Conservation (phyloP, 2,329 filamentous ascomycete genomes). For the Cordyceps javanica region DNA sequence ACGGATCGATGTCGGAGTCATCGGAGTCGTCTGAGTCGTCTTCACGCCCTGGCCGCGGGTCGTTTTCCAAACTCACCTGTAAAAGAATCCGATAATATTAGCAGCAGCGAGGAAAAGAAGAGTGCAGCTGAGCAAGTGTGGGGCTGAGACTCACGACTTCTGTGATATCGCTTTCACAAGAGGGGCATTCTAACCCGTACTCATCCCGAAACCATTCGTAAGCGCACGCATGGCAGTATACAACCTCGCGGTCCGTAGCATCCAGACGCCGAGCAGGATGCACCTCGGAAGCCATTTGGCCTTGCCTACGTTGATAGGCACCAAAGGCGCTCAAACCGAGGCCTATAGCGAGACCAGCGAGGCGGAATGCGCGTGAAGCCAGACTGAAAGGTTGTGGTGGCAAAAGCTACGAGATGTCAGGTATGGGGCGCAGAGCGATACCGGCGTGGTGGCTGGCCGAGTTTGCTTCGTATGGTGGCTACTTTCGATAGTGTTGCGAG, state of each 20-base stretch:
- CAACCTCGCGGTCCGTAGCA: slow-evolving; percentile 57
- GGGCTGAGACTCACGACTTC: slow-evolving; percentile 65
- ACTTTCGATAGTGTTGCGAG: not conserved
- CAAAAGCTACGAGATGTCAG: not conserved
- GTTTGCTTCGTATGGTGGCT: not conserved
- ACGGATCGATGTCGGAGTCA: not conserved
- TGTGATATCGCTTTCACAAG: slow-evolving; percentile 70
- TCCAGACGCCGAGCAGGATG: slow-evolving; percentile 37
- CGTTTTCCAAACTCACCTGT: slow-evolving; percentile 51
- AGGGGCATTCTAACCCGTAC: slow-evolving; percentile 63
- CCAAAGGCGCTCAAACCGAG: slow-evolving; percentile 53
- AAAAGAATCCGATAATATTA: not conserved
- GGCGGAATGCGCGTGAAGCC: slow-evolving; percentile 51
- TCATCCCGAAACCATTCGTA: slow-evolving; percentile 76
- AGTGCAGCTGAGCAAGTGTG: not conserved
- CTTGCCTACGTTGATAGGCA: slow-evolving; percentile 44
- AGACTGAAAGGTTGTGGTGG: slow-evolving; percentile 30
- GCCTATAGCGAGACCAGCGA: slow-evolving; percentile 50
- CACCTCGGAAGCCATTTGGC: slow-evolving; percentile 31
- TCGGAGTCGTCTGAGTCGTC: slow-evolving; percentile 17
- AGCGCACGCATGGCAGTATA: slow-evolving; percentile 79
- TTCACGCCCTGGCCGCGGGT: slow-evolving; percentile 47
- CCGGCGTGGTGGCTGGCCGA: not conserved
- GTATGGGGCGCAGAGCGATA: not conserved
- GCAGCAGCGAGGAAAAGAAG: not conserved